Evolutionary conservation across 2,329 filamentous ascomycete genomes (phyloP).

Genomic region (Talaromyces sp.): DNA sequence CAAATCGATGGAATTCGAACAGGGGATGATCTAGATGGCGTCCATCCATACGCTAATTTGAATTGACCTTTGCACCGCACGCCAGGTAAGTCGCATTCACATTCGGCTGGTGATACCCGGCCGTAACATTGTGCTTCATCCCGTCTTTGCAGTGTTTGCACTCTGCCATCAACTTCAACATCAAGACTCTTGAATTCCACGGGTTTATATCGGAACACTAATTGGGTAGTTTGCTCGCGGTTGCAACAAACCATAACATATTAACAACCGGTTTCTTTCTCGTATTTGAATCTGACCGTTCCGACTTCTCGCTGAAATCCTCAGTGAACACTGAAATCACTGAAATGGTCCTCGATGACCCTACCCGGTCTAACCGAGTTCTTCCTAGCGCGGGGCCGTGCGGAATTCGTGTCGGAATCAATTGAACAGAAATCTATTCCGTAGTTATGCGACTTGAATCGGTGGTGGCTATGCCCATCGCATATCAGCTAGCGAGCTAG

Average conservation of each 20-base stretch:
- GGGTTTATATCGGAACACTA: background rate
- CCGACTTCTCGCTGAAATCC: background rate
- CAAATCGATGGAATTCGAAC: background rate
- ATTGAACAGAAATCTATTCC: background rate
- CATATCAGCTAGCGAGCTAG: background rate
- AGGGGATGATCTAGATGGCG: background rate
- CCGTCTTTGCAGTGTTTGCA: background rate
- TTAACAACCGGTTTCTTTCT: background rate
- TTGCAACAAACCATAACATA: background rate
- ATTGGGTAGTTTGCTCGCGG: background rate
- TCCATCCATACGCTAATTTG: background rate
- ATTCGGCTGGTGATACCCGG: background rate
- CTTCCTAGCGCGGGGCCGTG: conserved; percentile 4
- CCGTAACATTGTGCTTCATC: background rate
- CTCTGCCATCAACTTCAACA: background rate
- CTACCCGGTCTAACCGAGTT: background rate
- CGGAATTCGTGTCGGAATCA: background rate
- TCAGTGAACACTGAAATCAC: background rate
- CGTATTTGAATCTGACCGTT: background rate
- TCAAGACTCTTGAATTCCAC: background rate
- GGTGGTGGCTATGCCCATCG: conserved; percentile 12
- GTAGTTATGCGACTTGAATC: background rate
- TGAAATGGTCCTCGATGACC: background rate
- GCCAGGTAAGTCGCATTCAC: background rate
- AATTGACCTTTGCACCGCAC: background rate